Evolutionary conservation across 352 stramenopile species (phyloP).

Genomic region (Pilasporangium apinafurcum): DNA sequence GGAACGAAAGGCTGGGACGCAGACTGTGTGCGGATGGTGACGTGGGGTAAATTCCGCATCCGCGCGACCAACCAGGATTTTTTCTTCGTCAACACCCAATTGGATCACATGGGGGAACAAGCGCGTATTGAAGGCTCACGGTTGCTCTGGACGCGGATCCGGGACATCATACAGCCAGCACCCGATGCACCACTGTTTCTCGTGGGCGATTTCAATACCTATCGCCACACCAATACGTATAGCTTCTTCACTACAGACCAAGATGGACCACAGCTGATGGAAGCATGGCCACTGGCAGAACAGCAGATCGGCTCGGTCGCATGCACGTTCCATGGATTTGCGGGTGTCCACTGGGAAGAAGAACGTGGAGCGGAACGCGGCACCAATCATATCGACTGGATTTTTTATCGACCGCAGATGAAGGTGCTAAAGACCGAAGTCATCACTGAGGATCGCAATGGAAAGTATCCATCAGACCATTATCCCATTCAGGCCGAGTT

Average conservation of each 20-base stretch:
- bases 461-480: slow-evolving; percentile 80
- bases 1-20: slow-evolving; percentile 58
- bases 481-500: slow-evolving; percentile 83
- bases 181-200: slow-evolving; percentile 64
- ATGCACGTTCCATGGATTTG: slow-evolving; percentile 85
- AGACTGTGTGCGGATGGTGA: slow-evolving; percentile 61
- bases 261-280: slow-evolving; percentile 49
- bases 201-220: slow-evolving; percentile 84
- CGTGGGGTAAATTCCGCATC: slow-evolving; percentile 66
- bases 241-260: slow-evolving; percentile 67
- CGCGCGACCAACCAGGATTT: slow-evolving; percentile 55
- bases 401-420: slow-evolving; percentile 81
- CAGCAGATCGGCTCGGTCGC: slow-evolving; percentile 70
- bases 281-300: slow-evolving; percentile 66
- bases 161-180: slow-evolving; percentile 31
- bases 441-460: slow-evolving; percentile 76
- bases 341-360: slow-evolving; percentile 74
- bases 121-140: slow-evolving; percentile 47
- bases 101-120: slow-evolving; percentile 50
- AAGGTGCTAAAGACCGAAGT: slow-evolving; percentile 70
- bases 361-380: slow-evolving; percentile 55
- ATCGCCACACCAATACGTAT: slow-evolving; percentile 76
- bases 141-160: slow-evolving; percentile 60
- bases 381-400: slow-evolving; percentile 87
- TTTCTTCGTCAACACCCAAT: slow-evolving; percentile 75